Evolutionary conservation across 768 basidiomycete genomes (phyloP).

Genomic region (Rhizopogon rudus): DNA sequence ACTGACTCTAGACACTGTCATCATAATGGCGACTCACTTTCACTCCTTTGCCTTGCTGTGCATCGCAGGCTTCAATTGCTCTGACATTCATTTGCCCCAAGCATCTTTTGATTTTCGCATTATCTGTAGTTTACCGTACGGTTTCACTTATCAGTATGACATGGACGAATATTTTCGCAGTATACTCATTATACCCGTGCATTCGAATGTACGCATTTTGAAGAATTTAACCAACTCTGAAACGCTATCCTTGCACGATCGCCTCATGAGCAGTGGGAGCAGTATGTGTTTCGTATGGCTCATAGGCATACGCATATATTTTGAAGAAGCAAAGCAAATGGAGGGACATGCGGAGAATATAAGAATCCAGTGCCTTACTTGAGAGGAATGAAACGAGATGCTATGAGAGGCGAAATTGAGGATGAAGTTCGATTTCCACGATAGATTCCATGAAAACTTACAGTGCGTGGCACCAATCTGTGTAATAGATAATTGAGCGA

Average conservation of each 20-base stretch:
- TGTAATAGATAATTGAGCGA: conserved; percentile 7
- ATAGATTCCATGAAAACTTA: conserved; percentile 32
- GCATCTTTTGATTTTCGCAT: conserved; percentile 36
- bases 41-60: conserved; percentile 20
- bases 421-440: background rate
- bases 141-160: conserved; percentile 43
- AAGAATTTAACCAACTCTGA: conserved; percentile 14
- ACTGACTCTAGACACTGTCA: background rate
- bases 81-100: conserved; percentile 21
- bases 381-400: conserved; percentile 91
- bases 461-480: conserved; percentile 91
- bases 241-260: conserved; percentile 2
- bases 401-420: conserved; percentile 26
- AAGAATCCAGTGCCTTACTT: conserved; percentile 56
- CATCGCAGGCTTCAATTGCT: conserved; percentile 15
- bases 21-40: conserved; percentile 1
- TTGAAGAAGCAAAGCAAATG: conserved; percentile 24
- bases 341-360: conserved; percentile 22
- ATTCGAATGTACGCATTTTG: conserved; percentile 36
- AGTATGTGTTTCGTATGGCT: conserved; percentile 22
- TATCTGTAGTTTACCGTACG: conserved; percentile 60
- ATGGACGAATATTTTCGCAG: conserved; percentile 59
- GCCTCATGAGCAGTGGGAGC: background rate
- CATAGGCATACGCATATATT: conserved; percentile 26
- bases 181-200: conserved; percentile 55